These are phyloP conservation scores for Naganishia liquefaciens DNA, from an alignment of 1,284 basidiomycete genomes.

Conservation along the genomic window DNA sequence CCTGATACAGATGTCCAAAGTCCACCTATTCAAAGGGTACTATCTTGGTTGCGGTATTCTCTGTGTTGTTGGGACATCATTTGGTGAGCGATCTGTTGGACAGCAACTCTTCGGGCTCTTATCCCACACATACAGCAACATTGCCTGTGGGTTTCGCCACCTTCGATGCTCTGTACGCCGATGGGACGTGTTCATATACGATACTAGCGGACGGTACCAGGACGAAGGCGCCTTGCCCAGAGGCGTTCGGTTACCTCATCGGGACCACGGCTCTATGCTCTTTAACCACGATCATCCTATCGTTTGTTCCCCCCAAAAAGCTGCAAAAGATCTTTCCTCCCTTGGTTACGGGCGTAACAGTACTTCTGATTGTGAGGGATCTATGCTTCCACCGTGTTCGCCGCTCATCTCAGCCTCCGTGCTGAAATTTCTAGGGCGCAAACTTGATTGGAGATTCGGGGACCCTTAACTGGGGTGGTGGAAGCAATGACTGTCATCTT, in stretches of 20 bases:
- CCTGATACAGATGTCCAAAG: constrained; percentile 50
- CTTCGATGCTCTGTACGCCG: constrained; percentile 70
- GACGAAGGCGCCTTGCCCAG: constrained; percentile 66
- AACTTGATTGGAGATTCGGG: constrained; percentile 73
- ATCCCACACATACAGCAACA: constrained; percentile 62
- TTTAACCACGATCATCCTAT: constrained; percentile 75
- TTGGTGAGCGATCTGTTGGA: constrained; percentile 2
- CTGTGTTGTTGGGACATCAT: constrained; percentile 63
- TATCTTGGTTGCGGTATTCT: constrained; percentile 61
- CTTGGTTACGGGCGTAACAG: constrained; percentile 65
- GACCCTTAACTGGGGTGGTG: constrained; percentile 78
- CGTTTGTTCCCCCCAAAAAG: constrained; percentile 63
- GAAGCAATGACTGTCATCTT: constrained; percentile 62
- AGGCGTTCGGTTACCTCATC: constrained; percentile 74
- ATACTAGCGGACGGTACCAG: constrained; percentile 63
- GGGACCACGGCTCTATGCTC: constrained; percentile 74
- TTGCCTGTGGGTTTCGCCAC: constrained; percentile 71
- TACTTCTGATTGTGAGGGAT: constrained; percentile 34
- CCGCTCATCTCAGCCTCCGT: constrained; percentile 13
- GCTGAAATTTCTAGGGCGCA: constrained; percentile 63
- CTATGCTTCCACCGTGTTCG: not conserved
- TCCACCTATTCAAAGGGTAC: constrained; percentile 36
- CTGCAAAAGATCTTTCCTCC: constrained; percentile 67
- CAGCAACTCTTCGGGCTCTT: constrained; percentile 51
- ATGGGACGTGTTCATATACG: constrained; percentile 72